These are phyloP conservation scores for Mrakia frigida DNA, from an alignment of 768 basidiomycete species.

Conservation along the genomic window DNA sequence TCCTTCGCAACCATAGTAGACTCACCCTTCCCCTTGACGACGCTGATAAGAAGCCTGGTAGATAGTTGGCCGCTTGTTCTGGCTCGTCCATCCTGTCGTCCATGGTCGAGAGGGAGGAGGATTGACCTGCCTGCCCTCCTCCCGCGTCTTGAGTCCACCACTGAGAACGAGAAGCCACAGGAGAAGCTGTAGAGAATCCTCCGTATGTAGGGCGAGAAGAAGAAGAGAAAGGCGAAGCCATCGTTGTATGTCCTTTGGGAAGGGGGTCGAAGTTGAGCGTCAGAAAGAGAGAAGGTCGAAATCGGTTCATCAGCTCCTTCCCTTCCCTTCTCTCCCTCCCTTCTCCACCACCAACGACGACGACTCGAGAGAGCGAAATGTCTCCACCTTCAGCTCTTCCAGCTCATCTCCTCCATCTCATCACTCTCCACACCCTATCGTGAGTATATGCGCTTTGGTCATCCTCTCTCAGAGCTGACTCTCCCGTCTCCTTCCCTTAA, in stretches of 20 bases:
- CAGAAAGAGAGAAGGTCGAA: no score
- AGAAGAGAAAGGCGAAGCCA: slow-evolving; percentile 11
- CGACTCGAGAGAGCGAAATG: no score
- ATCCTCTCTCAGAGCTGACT: no score
- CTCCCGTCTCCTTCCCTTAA: no score
- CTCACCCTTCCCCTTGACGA: slow-evolving; percentile 1
- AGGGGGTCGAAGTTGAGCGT: background rate
- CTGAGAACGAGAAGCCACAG: slow-evolving; percentile 6
- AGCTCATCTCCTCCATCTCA: slow-evolving; percentile 18
- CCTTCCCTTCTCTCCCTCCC: background rate
- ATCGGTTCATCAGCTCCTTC: no score
- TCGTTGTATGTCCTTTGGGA: background rate
- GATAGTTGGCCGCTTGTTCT: slow-evolving; percentile 19
- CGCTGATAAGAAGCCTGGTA: slow-evolving; percentile 28
- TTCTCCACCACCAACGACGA: no score
- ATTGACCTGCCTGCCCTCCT: background rate
- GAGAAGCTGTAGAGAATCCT: background rate
- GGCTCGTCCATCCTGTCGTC: slow-evolving; percentile 31
- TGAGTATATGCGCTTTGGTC: background rate
- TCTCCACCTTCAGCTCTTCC: slow-evolving; percentile 10
- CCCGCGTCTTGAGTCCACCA: slow-evolving; percentile 8
- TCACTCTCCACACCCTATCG: slow-evolving; percentile 14
- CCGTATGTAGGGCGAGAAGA: background rate
- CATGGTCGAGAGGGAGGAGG: background rate
- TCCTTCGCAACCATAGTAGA: background rate